Percentiles rank a stretch among this genome's conserved stretches.
Evolutionary conservation across 352 stramenopile genomes (phyloP).

Genomic region (Phytophthora palmivora): DNA sequence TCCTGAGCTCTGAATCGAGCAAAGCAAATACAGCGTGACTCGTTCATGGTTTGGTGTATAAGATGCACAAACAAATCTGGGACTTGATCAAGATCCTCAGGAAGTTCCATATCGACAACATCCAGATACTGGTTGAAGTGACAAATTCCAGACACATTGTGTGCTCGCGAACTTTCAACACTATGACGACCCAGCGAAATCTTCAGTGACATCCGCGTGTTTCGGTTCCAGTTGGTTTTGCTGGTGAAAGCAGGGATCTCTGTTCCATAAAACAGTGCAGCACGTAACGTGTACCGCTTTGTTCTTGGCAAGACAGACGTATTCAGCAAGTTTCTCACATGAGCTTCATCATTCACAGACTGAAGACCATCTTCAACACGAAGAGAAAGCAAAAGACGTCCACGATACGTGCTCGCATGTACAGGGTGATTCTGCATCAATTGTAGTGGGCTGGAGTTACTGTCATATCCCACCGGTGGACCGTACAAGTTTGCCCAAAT

Average conservation of each 20-base stretch:
- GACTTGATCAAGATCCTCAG: constrained; percentile 72
- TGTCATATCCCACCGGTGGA: constrained; percentile 67
- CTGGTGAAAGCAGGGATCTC: constrained; percentile 83
- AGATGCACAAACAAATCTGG: constrained; percentile 87
- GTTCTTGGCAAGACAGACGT: constrained; percentile 44
- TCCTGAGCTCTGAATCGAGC: constrained; percentile 78
- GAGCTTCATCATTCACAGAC: constrained; percentile 69
- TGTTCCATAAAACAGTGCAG: constrained; percentile 76
- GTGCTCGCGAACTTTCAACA: constrained; percentile 55
- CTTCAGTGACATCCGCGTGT: constrained; percentile 78
- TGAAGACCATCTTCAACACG: constrained; percentile 73
- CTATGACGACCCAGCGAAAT: constrained; percentile 71
- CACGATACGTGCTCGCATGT: constrained; percentile 80
- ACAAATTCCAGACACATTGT: constrained; percentile 80
- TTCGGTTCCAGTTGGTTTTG: constrained; percentile 72
- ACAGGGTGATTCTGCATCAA: constrained; percentile 73
- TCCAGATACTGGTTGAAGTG: constrained; percentile 85
- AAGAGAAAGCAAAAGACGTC: constrained; percentile 70
- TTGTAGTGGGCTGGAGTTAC: constrained; percentile 36
- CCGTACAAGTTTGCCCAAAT: constrained; percentile 89
- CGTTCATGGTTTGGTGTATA: constrained; percentile 60
- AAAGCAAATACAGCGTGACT: constrained; percentile 79
- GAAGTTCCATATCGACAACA: constrained; percentile 60
- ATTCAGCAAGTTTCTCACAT: constrained; percentile 70
- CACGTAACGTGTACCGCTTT: constrained; percentile 67